These are phyloP conservation scores for Moesziomyces antarcticus DNA, from an alignment of 1,284 basidiomycete species.

Conservation along the genomic window DNA sequence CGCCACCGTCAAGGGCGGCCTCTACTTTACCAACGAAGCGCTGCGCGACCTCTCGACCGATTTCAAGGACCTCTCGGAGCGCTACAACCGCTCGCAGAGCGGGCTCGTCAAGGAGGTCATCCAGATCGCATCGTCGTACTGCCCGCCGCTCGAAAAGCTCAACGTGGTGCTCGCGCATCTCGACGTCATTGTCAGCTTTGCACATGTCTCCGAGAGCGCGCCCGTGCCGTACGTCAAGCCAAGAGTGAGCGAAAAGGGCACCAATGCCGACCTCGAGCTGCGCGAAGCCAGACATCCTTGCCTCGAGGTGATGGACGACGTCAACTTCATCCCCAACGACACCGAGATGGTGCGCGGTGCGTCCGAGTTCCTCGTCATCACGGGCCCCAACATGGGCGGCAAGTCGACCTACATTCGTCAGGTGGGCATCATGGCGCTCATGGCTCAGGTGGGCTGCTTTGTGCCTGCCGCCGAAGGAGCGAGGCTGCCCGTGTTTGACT, in stretches of 20 bases:
- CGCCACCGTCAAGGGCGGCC: conserved; percentile 84
- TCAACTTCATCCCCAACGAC: conserved; percentile 95
- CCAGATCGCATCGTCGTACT: conserved; percentile 83
- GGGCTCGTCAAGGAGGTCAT: conserved; percentile 92
- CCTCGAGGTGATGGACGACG: conserved; percentile 93
- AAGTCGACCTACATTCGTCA: conserved; percentile 69
- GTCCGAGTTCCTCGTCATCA: conserved; percentile 88
- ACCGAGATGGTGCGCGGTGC: conserved; percentile 82
- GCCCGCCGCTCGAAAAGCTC: conserved; percentile 86
- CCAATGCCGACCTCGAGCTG: conserved; percentile 40
- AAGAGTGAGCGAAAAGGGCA: conserved; percentile 63
- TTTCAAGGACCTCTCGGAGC: conserved; percentile 77
- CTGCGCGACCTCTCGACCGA: conserved; percentile 81
- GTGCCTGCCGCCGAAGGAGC: conserved; percentile 79
- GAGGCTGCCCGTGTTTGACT: conserved; percentile 91
- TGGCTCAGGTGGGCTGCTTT: conserved; percentile 95
- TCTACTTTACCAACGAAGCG: conserved; percentile 87
- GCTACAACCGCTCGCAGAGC: conserved; percentile 81
- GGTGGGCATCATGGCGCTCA: conserved; percentile 91
- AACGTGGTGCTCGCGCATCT: conserved; percentile 88
- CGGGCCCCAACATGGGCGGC: conserved; percentile 69
- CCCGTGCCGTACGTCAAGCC: conserved; percentile 90
- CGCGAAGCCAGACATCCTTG: conserved; percentile 82
- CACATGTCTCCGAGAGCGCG: conserved; percentile 87
- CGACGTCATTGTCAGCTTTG: conserved; percentile 89